Evolutionary conservation across 1,139 yeast genomes (phyloP).

Genomic region (Hyphopichia fennica): DNA sequence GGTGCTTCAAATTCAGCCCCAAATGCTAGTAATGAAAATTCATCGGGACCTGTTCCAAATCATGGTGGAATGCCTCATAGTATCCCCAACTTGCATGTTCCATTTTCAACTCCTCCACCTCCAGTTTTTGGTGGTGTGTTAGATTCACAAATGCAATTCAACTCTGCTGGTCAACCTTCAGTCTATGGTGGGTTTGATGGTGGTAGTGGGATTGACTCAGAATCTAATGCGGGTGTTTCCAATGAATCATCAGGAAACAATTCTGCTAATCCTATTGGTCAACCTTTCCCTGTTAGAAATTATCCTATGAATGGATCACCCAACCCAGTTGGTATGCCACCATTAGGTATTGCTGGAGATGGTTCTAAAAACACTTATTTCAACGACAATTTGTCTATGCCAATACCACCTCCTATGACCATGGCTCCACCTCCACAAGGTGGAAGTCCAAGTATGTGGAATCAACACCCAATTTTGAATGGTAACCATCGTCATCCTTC

Average conservation of each 20-base stretch:
- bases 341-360: conserved; percentile 4
- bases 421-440: conserved; percentile 6
- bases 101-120: conserved; percentile 28
- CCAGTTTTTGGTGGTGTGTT: conserved; percentile 25
- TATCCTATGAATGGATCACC: conserved; percentile 6
- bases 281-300: conserved; percentile 1
- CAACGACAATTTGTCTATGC: conserved; percentile 8
- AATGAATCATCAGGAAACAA: background rate
- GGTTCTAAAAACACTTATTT: conserved; percentile 5
- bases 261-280: background rate
- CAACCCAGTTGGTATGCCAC: conserved; percentile 4
- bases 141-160: conserved; percentile 15
- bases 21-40: background rate
- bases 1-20: background rate
- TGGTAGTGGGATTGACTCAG: background rate
- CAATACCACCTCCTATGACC: conserved; percentile 6
- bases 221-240: background rate
- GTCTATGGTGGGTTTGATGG: background rate
- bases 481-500: background rate
- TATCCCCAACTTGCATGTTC: conserved; percentile 16
- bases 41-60: background rate
- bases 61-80: conserved; percentile 2
- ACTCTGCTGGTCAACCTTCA: background rate
- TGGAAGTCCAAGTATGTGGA: conserved; percentile 12
- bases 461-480: conserved; percentile 8